Percentiles rank a stretch among this genome's conserved stretches.
phyloP scores from a whole-genome alignment of 805 yeast genomes.

The Vanderwaltozyma tropicalis region DNA sequence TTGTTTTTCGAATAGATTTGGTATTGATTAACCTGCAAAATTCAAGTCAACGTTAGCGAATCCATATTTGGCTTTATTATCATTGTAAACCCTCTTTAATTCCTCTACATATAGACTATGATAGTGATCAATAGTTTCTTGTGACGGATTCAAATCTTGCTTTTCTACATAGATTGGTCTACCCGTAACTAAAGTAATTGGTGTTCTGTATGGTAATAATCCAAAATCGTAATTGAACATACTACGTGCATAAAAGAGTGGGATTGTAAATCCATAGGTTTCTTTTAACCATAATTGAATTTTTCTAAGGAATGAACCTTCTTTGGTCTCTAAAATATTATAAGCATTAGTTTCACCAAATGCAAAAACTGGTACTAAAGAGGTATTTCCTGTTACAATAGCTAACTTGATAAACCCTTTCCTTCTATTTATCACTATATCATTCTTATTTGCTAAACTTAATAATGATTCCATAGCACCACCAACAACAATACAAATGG shows the following conservation, averaged over 20 bases:
- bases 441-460: constrained; percentile 43
- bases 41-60: constrained; percentile 16
- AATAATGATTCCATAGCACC: constrained; percentile 88
- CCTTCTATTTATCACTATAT: constrained; percentile 63
- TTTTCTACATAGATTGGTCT: constrained; percentile 50
- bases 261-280: constrained; percentile 72
- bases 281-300: constrained; percentile 67
- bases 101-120: constrained; percentile 63
- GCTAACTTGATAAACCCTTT: constrained; percentile 88
- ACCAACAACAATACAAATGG: constrained; percentile 86
- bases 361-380: constrained; percentile 77
- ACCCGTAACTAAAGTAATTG: constrained; percentile 69
- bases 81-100: constrained; percentile 52
- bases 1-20: too few relatives aligned
- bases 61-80: constrained; percentile 47
- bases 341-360: constrained; percentile 80
- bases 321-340: constrained; percentile 37
- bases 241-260: constrained; percentile 87
- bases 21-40: constrained; percentile 15
- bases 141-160: constrained; percentile 33
- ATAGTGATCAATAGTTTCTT: constrained; percentile 51
- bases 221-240: constrained; percentile 90
- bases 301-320: constrained; percentile 38
- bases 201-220: constrained; percentile 72
- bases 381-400: constrained; percentile 62